These are phyloP conservation scores for Linum trigynum DNA, from an alignment of 345 rosid genomes.

Conservation along the genomic window DNA sequence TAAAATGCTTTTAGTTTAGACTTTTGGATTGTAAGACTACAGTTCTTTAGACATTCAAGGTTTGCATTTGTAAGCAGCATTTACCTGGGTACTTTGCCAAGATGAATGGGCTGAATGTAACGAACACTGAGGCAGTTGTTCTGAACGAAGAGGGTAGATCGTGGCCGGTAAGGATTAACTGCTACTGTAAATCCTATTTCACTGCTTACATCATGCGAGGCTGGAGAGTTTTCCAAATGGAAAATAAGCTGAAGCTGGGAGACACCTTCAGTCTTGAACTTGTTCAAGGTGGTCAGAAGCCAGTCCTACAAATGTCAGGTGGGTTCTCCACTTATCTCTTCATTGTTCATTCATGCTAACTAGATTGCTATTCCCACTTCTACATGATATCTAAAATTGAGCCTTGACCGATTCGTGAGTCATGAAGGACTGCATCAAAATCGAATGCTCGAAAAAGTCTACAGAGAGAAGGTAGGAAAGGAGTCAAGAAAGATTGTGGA, in stretches of 20 bases:
- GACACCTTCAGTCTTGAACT: slow-evolving; percentile 8
- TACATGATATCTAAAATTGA: neutral
- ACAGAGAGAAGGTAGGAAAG: neutral
- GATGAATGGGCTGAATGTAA: neutral
- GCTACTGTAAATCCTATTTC: neutral
- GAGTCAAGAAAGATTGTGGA: neutral
- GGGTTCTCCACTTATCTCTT: neutral
- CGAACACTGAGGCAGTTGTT: slow-evolving; percentile 1
- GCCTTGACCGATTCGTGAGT: neutral
- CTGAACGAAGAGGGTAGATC: slow-evolving; percentile 10
- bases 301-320: slow-evolving; percentile 7
- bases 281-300: slow-evolving; percentile 1
- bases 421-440: slow-evolving; percentile 1
- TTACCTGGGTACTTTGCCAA: slow-evolving; percentile 9
- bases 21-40: neutral
- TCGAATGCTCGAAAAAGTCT: neutral
- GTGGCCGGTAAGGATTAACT: slow-evolving; percentile 5
- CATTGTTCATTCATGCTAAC: neutral
- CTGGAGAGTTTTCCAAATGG: neutral
- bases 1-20: neutral
- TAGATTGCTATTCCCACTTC: neutral
- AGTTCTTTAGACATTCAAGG: neutral
- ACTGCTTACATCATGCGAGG: slow-evolving; percentile 1
- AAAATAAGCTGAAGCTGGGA: slow-evolving; percentile 3
- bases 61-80: neutral